Evolutionary conservation across 805 yeast genomes (phyloP), one percentile per base, ranked within the genome.

Genomic region (Zygosaccharomyces gambellarensis): DNA sequence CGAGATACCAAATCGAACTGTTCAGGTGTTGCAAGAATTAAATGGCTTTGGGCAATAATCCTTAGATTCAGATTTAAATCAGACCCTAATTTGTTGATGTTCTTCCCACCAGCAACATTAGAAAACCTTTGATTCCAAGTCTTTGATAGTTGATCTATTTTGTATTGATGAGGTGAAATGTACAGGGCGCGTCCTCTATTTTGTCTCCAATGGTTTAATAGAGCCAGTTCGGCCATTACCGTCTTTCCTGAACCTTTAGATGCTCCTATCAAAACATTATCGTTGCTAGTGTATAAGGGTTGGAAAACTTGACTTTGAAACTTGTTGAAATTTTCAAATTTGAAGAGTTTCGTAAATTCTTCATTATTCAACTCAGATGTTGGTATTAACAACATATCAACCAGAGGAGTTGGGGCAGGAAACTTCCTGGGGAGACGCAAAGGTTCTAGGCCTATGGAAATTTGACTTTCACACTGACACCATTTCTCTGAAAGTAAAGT

Each of bases 201-300:
- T 49, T 79, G 78, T 41, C 73, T 77, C 94, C 95, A 88, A 53
- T 84, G 86, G 40, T 77, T 76, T 56, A 88, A 63, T 1, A 90
- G 65, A 0, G 95, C 85, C 40, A 90, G 56, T 60, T 87, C 92
- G 0, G 87, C 92, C 53, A 84, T 69, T 0, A 69, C 75, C 0
- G 88, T 81, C 60, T 86, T 87, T 0, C 95, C 96, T 29, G 82
- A 76, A 1, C 94, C 94, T 56, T 86, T 83, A 0, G 92, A 71
- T 22, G 83, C 73, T 2, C 95, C 94, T 43, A 89, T 67, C 51
- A 90, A 77, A 0, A 82, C 65, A 52, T 75, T 85, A 3, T 77
- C 83, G 50, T 79, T 76, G 0, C 81, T 70, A 36, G 78, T 73
- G 61, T 79, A 85, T 4, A 88, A 60, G 0, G 82, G 48, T 6